Conservation (phyloP, 176 grass and related monocot species). For the Lolium perenne region DNA sequence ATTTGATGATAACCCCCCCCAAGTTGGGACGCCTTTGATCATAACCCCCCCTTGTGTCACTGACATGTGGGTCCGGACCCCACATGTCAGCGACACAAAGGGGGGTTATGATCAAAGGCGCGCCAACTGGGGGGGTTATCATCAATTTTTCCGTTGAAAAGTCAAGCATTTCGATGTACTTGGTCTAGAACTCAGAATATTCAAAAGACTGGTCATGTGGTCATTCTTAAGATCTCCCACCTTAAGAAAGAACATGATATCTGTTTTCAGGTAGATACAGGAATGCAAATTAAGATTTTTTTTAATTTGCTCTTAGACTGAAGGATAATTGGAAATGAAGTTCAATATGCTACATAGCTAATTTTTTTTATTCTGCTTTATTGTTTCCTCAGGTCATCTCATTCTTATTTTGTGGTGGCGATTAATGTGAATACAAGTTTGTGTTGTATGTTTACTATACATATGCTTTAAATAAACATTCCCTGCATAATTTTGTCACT, state of each 20-base stretch:
- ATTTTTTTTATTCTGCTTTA: not conserved
- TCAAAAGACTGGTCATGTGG: not conserved
- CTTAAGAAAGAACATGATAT: not conserved
- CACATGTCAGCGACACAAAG: too few relatives aligned
- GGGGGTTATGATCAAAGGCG: too few relatives aligned
- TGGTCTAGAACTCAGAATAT: not conserved
- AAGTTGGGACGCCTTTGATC: too few relatives aligned
- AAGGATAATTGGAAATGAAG: not conserved
- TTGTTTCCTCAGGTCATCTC: not conserved
- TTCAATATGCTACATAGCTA: conserved; percentile 9
- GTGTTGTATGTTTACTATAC: conserved; percentile 13
- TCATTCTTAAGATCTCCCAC: not conserved
- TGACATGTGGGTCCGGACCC: too few relatives aligned
- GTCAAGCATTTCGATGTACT: conserved; percentile 5
- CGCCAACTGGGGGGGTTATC: too few relatives aligned
- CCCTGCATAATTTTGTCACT: not conserved
- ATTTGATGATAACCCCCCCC: too few relatives aligned
- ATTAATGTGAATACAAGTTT: not conserved
- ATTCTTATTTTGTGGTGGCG: not conserved
- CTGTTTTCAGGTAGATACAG: conserved; percentile 6
- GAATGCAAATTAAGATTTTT: not conserved
- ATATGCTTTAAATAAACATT: not conserved
- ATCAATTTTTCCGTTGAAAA: too few relatives aligned
- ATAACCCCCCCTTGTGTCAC: too few relatives aligned
- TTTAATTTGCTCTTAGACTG: not conserved